Base-by-base conservation (phyloP, 192 early-diverging fungal species). In the Coemansia sp. region DNA sequence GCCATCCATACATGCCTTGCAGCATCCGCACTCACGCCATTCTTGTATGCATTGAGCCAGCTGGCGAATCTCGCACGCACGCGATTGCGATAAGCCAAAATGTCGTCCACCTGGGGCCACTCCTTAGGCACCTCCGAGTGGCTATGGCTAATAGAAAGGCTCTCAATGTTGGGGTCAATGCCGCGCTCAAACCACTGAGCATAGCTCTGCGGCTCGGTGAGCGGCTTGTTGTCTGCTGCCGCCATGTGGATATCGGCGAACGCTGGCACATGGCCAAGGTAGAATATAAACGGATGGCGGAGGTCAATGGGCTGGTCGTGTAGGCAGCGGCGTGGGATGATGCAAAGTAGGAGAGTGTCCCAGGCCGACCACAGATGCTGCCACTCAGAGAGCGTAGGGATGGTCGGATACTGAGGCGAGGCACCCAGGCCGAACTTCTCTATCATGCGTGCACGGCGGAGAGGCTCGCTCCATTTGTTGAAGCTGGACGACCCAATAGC, bases 141-240 rank as follows among this genome's bases (percentile, higher is more conserved):
- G 4, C 83, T 70, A 71, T 97, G 87, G 78, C 90, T 92, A 9
- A 84, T 78, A 0, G 85, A 73, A 3, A 87, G 86, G 60, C 90
- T 85, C 14, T 94, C 89, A 60, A 94, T 78, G 61, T 92, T 90
- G 1, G 95, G 94, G 65, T 97, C 94, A 61, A 97, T 95, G 6
- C 95, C 95, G 13, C 95, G 91, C 83, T 97, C 93, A 88, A 97
- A 97, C 71, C 93, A 93, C 28, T 84, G 74, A 9, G 87, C 82
- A 79, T 85, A 96, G 9, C 72, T 46, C 16, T 53, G 56, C 7
- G 92, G 91, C 63, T 87, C 84, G 0, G 89, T 86, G n/a, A 85
- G 82, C 6, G 77, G 63, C 37, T 82, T 75, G 0, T 70, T 62
- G 6, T 85, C 68, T 2, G 70, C 68, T 9, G 65, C 67, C 0